These are phyloP conservation scores for Lablab purpureus DNA, from an alignment of 306 rosid genomes.

Conservation along the genomic window DNA sequence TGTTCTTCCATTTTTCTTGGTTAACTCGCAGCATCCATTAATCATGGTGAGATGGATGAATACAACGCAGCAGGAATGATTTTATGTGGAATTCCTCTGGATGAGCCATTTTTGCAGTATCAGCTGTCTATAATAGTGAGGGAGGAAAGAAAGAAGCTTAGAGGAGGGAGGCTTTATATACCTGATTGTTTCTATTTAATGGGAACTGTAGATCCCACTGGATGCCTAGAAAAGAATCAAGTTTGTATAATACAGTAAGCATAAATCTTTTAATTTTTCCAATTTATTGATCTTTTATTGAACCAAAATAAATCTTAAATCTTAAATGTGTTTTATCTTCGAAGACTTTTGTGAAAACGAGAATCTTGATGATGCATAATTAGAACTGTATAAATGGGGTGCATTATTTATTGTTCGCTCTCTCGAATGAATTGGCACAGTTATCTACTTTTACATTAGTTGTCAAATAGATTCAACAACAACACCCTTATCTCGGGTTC, in stretches of 20 bases:
- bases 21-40: slow-evolving; percentile 58
- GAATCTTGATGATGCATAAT: not conserved
- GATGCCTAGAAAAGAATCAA: slow-evolving; percentile 57
- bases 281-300: slow-evolving; percentile 2
- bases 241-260: slow-evolving; percentile 83
- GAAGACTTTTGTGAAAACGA: not conserved
- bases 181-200: slow-evolving; percentile 69
- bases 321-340: slow-evolving; percentile 11
- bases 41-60: slow-evolving; percentile 66
- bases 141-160: slow-evolving; percentile 58
- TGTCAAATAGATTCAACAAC: too few relatives aligned
- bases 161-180: slow-evolving; percentile 59
- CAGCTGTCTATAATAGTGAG: slow-evolving; percentile 53
- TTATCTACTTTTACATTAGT: not conserved
- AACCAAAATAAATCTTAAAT: not conserved
- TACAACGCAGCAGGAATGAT: slow-evolving; percentile 65
- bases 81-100: slow-evolving; percentile 73
- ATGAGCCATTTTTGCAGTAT: slow-evolving; percentile 70
- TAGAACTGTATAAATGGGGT: not conserved
- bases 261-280: slow-evolving; percentile 15
- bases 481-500: too few relatives aligned
- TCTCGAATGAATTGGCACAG: not conserved
- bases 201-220: slow-evolving; percentile 92
- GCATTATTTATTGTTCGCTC: not conserved
- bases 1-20: not conserved